phyloP scores from a whole-genome alignment of 2,329 filamentous ascomycete genomes.

The Trichoderma hamatum region DNA sequence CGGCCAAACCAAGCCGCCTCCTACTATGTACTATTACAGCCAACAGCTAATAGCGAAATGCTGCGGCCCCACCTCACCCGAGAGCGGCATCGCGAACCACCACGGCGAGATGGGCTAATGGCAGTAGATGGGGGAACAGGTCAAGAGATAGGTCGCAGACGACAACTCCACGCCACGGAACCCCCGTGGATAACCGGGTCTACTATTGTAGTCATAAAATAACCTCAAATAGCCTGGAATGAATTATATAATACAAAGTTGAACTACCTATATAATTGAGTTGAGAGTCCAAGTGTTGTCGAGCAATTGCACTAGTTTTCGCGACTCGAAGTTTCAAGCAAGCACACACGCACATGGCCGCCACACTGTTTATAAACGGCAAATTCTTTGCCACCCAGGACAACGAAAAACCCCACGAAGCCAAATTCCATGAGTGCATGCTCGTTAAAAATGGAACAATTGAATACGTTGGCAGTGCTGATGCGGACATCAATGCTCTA shows the following conservation, averaged over 20 bases:
- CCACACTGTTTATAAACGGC: conserved; percentile 15
- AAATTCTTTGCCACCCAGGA: conserved; percentile 5
- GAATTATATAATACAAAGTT: neutral
- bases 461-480: conserved; percentile 10
- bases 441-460: conserved; percentile 15
- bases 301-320: neutral
- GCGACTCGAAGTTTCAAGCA: neutral
- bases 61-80: conserved; percentile 15
- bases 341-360: neutral
- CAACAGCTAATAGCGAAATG: neutral
- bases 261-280: neutral
- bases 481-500: neutral
- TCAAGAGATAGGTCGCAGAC: neutral
- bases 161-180: neutral
- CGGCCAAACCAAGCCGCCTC: conserved; percentile 2
- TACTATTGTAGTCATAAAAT: neutral
- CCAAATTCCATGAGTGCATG: conserved; percentile 16
- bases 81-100: neutral
- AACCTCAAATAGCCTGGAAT: neutral
- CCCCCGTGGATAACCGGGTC: conserved; percentile 12
- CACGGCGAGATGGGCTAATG: conserved; percentile 3
- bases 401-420: neutral
- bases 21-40: neutral
- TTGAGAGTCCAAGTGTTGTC: neutral
- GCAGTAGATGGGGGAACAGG: neutral